Percentiles rank a stretch among this genome's conserved stretches.
phyloP scores from a whole-genome alignment of 352 stramenopile species.

The Phytophthora foliorum region DNA sequence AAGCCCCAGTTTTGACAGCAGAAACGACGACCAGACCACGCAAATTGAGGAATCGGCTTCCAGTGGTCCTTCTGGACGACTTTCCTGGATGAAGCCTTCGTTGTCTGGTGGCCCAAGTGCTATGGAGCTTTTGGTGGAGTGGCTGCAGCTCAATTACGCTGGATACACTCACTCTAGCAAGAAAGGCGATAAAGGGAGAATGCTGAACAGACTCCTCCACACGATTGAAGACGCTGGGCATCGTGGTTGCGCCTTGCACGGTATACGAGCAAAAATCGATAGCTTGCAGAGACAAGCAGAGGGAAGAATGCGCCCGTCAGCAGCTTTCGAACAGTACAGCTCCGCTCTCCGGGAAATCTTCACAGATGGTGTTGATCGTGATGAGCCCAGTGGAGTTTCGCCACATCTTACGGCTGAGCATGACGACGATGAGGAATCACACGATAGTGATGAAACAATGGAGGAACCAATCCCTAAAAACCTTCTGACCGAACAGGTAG shows the following conservation, averaged over 20 bases:
- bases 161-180: constrained; percentile 36
- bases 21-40: background rate
- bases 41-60: constrained; percentile 11
- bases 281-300: constrained; percentile 38
- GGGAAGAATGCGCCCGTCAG: constrained; percentile 30
- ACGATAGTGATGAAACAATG: constrained; percentile 19
- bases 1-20: background rate
- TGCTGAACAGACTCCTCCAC: constrained; percentile 29
- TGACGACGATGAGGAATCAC: constrained; percentile 8
- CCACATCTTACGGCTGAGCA: constrained; percentile 1
- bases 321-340: constrained; percentile 35
- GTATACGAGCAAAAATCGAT: constrained; percentile 43
- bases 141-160: constrained; percentile 29
- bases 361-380: constrained; percentile 9
- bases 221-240: constrained; percentile 32
- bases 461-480: background rate
- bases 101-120: constrained; percentile 21
- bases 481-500: constrained; percentile 5
- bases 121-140: constrained; percentile 39
- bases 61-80: constrained; percentile 18
- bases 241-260: constrained; percentile 36
- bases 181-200: constrained; percentile 39
- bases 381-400: background rate
- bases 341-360: constrained; percentile 29
- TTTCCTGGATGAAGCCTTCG: constrained; percentile 40